Conservation (phyloP, 2,329 filamentous ascomycete genomes). For the Fusarium subtropicale region DNA sequence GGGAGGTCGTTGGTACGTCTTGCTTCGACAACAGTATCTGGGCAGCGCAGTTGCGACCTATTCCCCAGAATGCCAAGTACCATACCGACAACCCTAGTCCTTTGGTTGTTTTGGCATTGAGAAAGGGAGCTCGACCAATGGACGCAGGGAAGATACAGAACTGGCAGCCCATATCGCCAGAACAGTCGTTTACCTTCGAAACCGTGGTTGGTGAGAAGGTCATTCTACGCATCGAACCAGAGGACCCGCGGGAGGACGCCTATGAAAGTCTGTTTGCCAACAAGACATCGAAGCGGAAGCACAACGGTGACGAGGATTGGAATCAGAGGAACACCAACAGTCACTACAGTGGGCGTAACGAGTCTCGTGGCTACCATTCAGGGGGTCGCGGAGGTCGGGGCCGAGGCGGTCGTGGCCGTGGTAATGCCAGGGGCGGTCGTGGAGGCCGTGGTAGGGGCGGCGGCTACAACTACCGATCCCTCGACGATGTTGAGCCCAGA, state of each 20-base stretch:
- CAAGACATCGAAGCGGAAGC: slow-evolving; percentile 69
- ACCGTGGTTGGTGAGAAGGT: slow-evolving; percentile 89
- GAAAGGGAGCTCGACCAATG: slow-evolving; percentile 78
- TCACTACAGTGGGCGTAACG: slow-evolving; percentile 54
- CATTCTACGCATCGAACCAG: slow-evolving; percentile 81
- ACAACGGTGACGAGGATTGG: slow-evolving; percentile 62
- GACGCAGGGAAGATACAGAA: slow-evolving; percentile 85
- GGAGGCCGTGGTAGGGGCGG: slow-evolving; percentile 61
- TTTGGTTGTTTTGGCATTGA: slow-evolving; percentile 83
- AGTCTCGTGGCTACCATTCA: slow-evolving; percentile 58
- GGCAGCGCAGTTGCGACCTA: slow-evolving; percentile 83
- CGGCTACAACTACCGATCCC: slow-evolving; percentile 70
- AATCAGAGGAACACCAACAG: slow-evolving; percentile 50
- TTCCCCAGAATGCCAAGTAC: slow-evolving; percentile 72
- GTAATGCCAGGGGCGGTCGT: slow-evolving; percentile 55
- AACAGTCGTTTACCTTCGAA: slow-evolving; percentile 81
- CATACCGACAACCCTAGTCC: slow-evolving; percentile 85
- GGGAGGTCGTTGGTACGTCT: slow-evolving; percentile 83
- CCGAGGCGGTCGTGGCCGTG: slow-evolving; percentile 53
- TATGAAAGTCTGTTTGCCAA: slow-evolving; percentile 72
- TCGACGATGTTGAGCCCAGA: slow-evolving; percentile 71
- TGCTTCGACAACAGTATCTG: slow-evolving; percentile 84
- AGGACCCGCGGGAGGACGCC: slow-evolving; percentile 70
- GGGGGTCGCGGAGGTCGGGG: slow-evolving; percentile 57
- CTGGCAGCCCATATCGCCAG: slow-evolving; percentile 81